These are phyloP conservation scores for Cnidoscolus chayamansa DNA, from an alignment of 441 rosid genomes.

Conservation along the genomic window DNA sequence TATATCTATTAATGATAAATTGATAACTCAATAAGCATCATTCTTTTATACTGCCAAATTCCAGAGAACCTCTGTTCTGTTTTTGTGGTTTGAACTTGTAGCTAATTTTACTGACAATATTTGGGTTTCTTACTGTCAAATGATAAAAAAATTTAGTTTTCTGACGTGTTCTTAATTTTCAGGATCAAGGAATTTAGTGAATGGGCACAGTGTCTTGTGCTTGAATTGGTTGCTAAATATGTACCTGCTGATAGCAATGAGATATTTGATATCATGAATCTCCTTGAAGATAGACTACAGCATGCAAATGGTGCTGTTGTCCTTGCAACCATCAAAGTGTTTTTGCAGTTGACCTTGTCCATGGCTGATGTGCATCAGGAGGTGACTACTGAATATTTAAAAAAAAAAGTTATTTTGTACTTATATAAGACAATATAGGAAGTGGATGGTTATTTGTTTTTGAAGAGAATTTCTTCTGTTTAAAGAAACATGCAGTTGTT, in stretches of 20 bases:
- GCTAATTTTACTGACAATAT: conserved; percentile 6
- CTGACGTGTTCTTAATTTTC: conserved; percentile 29
- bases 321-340: conserved; percentile 79
- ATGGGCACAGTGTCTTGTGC: conserved; percentile 97
- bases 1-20: neutral
- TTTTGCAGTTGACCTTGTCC: conserved; percentile 82
- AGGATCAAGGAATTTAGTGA: conserved; percentile 92
- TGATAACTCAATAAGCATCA: neutral
- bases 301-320: conserved; percentile 99
- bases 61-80: conserved; percentile 6
- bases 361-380: conserved; percentile 97
- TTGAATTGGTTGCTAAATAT: conserved; percentile 86
- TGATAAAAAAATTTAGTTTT: neutral
- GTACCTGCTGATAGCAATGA: conserved; percentile 85
- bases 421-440: neutral
- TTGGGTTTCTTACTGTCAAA: conserved; percentile 16
- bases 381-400: conserved; percentile 36
- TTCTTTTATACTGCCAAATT: neutral
- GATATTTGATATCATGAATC: conserved; percentile 96
- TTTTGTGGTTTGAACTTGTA: neutral
- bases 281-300: conserved; percentile 98
- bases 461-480: neutral
- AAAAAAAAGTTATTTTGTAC: neutral
- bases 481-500: neutral
- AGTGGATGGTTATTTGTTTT: neutral